Base-by-base conservation (phyloP, 75 land plant species). In the Cupressus sempervirens region DNA sequence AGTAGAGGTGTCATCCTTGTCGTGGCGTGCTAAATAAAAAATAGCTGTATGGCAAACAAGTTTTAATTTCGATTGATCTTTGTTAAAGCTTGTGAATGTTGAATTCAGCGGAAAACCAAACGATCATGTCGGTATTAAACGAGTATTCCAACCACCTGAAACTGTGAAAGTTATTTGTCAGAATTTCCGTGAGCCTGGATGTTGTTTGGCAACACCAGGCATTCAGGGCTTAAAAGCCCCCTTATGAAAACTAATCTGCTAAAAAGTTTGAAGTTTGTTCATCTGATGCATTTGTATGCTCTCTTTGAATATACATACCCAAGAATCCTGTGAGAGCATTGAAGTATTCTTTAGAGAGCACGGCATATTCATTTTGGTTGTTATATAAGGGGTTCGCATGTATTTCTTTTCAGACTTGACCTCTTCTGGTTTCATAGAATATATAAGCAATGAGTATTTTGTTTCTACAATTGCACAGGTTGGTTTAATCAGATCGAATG, bases 391-490 rank as follows among this genome's bases (percentile, higher is more conserved):
- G 14, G 34, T 73, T 35, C 9, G 36, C 38, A 34, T 12, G 35
- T 3, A 16, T 34, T 73, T 73, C 38, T 73, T 73, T 73, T 32
- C 36, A 73, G 32, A 73, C 76, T 32, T 34, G 38, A 36, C 76
- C 16, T 13, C 36, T 34, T 34, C 18, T 73, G 38, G 76, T 73
- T 73, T 34, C 14, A 73, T 36, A 73, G 36, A 73, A 16, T 14
- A 35, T 8, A 11, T 73, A 32, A 35, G 15, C 32, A 35, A 32
- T 48, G 9, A 73, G 32, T 32, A 73, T 3, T 73, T 86, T 84
- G 74, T 84, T 13, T 73, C 35, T 41, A 95, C 93, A 86, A 95
- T 97, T 36, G 96, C 96, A 4, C 94, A 95, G 84, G 92, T 90
- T 77, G 99, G 95, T 76, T 88, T 87, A 73, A 67, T 70, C 1